A percentile compares a stretch with the other conserved stretches of the same genome.
These are phyloP conservation scores for Arthrocladium fulminans DNA, from an alignment of 2,329 filamentous ascomycete species.

Conservation along the genomic window DNA sequence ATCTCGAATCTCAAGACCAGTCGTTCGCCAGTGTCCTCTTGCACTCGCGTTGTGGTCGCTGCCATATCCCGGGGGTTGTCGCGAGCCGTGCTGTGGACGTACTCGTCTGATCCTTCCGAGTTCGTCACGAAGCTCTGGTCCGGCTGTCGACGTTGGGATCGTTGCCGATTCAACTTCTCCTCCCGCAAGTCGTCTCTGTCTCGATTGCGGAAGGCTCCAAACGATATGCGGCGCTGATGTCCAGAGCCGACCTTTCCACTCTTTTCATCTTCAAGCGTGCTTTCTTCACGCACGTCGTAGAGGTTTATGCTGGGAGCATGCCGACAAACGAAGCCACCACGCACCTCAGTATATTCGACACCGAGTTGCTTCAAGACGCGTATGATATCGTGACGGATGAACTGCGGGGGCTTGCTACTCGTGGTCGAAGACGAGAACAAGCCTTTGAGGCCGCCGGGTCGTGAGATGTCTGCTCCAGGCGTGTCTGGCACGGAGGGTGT, in stretches of 20 bases:
- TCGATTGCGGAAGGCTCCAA: slow-evolving; percentile 55
- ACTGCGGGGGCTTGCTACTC: slow-evolving; percentile 75
- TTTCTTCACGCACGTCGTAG: slow-evolving; percentile 56
- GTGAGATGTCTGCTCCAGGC: slow-evolving; percentile 63
- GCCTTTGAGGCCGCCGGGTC: slow-evolving; percentile 91
- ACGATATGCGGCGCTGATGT: slow-evolving; percentile 73
- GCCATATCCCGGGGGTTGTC: slow-evolving; percentile 57
- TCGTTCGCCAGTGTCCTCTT: slow-evolving; percentile 76
- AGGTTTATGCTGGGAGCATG: slow-evolving; percentile 85
- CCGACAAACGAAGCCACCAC: slow-evolving; percentile 82
- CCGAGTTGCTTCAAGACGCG: slow-evolving; percentile 78
- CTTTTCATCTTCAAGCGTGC: slow-evolving; percentile 33
- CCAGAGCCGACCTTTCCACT: slow-evolving; percentile 41
- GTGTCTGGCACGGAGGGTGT: slow-evolving; percentile 36
- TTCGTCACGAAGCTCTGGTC: slow-evolving; percentile 71
- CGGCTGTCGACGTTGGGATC: slow-evolving; percentile 40
- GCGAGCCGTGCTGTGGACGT: slow-evolving; percentile 42
- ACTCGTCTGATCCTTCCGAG: slow-evolving; percentile 78
- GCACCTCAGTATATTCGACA: slow-evolving; percentile 87
- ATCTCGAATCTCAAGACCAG: slow-evolving; percentile 89
- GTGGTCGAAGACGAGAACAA: slow-evolving; percentile 96
- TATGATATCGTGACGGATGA: slow-evolving; percentile 84
- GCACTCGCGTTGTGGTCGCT: slow-evolving; percentile 85
- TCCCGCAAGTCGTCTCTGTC: slow-evolving; percentile 66
- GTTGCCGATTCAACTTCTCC: slow-evolving; percentile 37